These are phyloP conservation scores for Porphyrellus cyaneotinctus DNA, from an alignment of 768 basidiomycete genomes.

Conservation along the genomic window DNA sequence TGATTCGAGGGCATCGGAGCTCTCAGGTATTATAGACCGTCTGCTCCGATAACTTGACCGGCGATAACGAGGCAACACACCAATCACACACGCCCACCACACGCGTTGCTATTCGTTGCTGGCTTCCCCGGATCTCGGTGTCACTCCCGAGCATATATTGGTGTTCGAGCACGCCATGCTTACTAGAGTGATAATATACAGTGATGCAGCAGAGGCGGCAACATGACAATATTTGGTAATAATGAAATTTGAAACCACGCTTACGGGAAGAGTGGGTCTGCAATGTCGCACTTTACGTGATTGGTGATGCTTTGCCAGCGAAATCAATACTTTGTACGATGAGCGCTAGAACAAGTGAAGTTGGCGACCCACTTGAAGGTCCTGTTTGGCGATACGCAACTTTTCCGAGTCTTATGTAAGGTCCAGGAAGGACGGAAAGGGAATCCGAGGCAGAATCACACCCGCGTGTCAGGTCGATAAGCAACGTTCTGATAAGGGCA, in stretches of 20 bases:
- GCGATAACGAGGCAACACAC: not conserved
- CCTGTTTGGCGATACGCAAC: too few relatives aligned
- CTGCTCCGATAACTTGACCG: too few relatives aligned
- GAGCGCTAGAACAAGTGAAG: not conserved
- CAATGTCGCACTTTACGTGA: not conserved
- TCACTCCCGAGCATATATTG: too few relatives aligned
- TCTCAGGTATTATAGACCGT: too few relatives aligned
- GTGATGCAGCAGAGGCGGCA: not conserved
- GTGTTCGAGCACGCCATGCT: not conserved
- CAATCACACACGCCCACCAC: not conserved
- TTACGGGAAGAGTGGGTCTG: too few relatives aligned
- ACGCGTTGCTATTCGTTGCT: not conserved
- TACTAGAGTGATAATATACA: not conserved
- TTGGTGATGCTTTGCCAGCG: not conserved
- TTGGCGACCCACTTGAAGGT: not conserved
- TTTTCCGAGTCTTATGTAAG: not conserved
- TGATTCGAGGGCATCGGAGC: too few relatives aligned
- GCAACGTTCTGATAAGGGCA: slow-evolving; percentile 4
- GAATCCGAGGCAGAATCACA: not conserved
- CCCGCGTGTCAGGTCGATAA: slow-evolving; percentile 5
- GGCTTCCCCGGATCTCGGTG: too few relatives aligned
- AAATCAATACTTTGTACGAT: not conserved
- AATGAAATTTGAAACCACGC: not conserved
- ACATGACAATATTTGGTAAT: not conserved
- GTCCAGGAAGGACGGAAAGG: not conserved